Percentiles rank a stretch among this genome's conserved stretches.
Conservation (phyloP, 78 protist species). For the Dictyostelium intermedium region DNA sequence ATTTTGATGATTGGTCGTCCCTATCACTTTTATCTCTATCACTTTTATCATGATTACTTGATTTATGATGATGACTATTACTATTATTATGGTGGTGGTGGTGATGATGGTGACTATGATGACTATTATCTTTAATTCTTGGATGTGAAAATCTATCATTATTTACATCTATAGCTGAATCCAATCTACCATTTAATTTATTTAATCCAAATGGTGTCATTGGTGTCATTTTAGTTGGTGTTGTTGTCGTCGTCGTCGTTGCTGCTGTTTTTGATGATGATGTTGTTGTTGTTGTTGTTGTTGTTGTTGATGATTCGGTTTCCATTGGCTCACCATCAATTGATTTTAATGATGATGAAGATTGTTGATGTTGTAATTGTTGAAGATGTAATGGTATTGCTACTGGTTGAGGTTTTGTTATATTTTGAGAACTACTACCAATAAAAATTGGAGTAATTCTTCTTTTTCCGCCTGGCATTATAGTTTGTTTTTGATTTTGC, state of each 20-base stretch:
- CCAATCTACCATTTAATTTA: background rate
- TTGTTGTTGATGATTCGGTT: background rate
- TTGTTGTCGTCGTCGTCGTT: background rate
- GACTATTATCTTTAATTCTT: background rate
- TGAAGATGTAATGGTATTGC: conserved; percentile 41
- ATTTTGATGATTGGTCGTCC: background rate
- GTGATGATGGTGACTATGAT: background rate
- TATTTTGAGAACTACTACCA: conserved; percentile 23
- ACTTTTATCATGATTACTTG: background rate
- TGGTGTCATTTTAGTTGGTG: conserved; percentile 20
- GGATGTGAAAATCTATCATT: background rate
- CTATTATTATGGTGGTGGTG: background rate
- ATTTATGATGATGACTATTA: background rate
- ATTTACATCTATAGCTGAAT: background rate
- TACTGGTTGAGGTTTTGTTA: conserved; percentile 59
- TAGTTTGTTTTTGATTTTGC: conserved; percentile 59
- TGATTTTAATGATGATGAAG: conserved; percentile 3
- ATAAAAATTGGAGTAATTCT: conserved; percentile 69
- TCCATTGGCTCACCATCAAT: background rate
- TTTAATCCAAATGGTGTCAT: background rate
- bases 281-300: conserved; percentile 14
- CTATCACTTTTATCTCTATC: conserved; percentile 5
- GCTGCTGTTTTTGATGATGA: background rate
- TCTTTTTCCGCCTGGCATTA: conserved; percentile 20
- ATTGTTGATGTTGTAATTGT: background rate